Evolutionary conservation across 1,284 basidiomycete species (phyloP), one percentile per base, ranked within the genome.

Genomic region (Melampsora larici-populina): DNA sequence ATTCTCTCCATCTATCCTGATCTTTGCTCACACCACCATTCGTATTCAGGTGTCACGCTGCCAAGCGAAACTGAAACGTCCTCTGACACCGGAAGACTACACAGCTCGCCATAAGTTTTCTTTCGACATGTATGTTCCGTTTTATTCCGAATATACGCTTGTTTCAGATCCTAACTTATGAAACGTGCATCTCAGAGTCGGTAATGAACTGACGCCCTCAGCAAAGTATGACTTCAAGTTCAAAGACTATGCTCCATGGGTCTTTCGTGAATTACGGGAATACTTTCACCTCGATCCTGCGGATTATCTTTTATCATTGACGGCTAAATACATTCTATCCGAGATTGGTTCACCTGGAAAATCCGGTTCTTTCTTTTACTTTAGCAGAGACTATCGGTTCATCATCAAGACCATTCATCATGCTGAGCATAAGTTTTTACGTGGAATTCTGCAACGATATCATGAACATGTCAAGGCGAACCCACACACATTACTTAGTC

Each of bases 371-470:
- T 99, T 99, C 86, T 99, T 99, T 87, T 99, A 99, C 86, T 99
- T 98, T 84, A 97, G 94, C 17, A 89, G 95, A 63, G 96, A 99
- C 86, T 99, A 98, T 83, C 92, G 95, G 1, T 99, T 97, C 86
- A 99, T 99, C 86, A 99, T 99, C 89, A 99, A 98, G 86, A 99
- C 96, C 24, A 98, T 99, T 80, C 92, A 91, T 48, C 93, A 95
- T 82, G 87, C 88, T 51, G 96, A 99, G 84, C 94, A 97, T 87
- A 93, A 94, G 84, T 98, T 97, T 84, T 86, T 99, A 8, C 88
- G 93, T 31, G 88, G 87, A 26, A 93, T 98, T 79, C 88, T 98
- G 63, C 90, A 89, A 82, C 86, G 90, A 79, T 99, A 98, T 84
- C 90, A 97, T 84, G 87, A 88, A 62, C 94, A 98, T 82, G 89